Evolutionary conservation across 768 basidiomycete genomes (phyloP).

Genomic region (Pleurotus citrinopileatus): DNA sequence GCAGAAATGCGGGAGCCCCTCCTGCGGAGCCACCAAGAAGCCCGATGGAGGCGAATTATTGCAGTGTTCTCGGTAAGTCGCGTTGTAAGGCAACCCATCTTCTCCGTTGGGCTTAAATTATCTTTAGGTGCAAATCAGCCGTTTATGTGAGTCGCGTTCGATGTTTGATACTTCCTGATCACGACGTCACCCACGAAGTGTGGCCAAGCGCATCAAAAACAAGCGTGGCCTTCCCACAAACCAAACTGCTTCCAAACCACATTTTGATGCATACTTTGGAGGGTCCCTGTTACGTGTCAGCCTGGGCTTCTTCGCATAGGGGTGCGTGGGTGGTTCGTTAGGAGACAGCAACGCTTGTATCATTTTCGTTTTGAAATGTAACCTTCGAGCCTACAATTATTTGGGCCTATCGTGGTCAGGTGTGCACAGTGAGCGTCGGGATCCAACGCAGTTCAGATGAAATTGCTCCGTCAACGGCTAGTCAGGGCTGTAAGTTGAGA

Average conservation of each 20-base stretch:
- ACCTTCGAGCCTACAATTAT: background rate
- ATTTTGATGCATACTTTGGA: slow-evolving; percentile 22
- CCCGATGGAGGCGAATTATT: slow-evolving; percentile 25
- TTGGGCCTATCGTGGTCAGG: background rate
- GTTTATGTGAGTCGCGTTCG: slow-evolving; percentile 35
- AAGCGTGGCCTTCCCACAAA: slow-evolving; percentile 35
- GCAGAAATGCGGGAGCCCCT: slow-evolving; percentile 27
- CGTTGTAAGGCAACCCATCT: slow-evolving; percentile 1
- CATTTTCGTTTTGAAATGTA: background rate
- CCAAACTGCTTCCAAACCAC: slow-evolving; percentile 26
- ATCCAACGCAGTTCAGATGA: background rate
- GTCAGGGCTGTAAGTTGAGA: background rate
- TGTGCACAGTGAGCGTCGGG: background rate
- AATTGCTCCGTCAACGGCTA: too few relatives aligned
- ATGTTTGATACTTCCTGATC: slow-evolving; percentile 1
- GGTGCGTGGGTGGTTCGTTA: background rate
- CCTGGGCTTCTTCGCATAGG: background rate
- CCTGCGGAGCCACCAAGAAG: slow-evolving; percentile 20
- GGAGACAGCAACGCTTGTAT: slow-evolving; percentile 1
- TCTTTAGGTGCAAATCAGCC: slow-evolving; percentile 35
- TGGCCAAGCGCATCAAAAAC: slow-evolving; percentile 31
- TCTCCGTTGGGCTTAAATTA: background rate
- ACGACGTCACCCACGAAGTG: slow-evolving; percentile 22
- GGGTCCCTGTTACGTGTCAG: background rate
- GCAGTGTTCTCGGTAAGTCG: slow-evolving; percentile 34